These are phyloP conservation scores for Scedosporium apiospermum DNA, from an alignment of 2,329 filamentous ascomycete species.

Conservation along the genomic window DNA sequence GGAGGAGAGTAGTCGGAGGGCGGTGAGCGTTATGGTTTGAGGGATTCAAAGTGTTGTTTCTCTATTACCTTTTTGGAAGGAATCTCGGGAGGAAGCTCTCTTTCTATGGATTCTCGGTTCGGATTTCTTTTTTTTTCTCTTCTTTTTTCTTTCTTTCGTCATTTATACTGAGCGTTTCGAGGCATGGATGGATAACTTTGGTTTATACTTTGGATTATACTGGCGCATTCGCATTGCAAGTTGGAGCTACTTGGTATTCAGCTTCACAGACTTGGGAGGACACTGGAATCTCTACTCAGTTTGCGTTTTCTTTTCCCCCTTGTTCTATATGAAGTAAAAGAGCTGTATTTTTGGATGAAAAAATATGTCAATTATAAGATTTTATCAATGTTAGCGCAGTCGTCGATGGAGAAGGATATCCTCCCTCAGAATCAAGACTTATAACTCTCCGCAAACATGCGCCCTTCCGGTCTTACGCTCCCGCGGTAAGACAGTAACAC, in stretches of 20 bases:
- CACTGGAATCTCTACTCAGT: neutral
- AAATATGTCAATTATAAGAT: neutral
- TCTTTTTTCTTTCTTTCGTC: neutral
- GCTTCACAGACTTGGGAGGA: neutral
- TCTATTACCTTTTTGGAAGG: neutral
- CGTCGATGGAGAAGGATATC: too few species aligned
- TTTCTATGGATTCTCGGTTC: neutral
- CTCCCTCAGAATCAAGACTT: too few species aligned
- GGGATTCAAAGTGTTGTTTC: neutral
- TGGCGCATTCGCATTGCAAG: too few species aligned
- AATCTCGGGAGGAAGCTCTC: neutral
- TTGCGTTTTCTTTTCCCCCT: neutral
- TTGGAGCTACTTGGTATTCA: too few species aligned
- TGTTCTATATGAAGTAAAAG: neutral
- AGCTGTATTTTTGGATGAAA: neutral
- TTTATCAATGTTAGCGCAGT: too few species aligned
- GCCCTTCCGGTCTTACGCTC: neutral
- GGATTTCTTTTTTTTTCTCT: neutral
- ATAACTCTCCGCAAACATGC: too few species aligned
- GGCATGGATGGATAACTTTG: too few species aligned
- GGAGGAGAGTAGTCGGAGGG: conserved; percentile 2
- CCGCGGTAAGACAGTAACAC: too few species aligned
- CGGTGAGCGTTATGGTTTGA: conserved; percentile 6
- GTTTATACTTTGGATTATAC: too few species aligned
- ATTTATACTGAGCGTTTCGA: neutral